These are phyloP conservation scores for Phytophthora sp. DNA, from an alignment of 352 stramenopile genomes.

Conservation along the genomic window DNA sequence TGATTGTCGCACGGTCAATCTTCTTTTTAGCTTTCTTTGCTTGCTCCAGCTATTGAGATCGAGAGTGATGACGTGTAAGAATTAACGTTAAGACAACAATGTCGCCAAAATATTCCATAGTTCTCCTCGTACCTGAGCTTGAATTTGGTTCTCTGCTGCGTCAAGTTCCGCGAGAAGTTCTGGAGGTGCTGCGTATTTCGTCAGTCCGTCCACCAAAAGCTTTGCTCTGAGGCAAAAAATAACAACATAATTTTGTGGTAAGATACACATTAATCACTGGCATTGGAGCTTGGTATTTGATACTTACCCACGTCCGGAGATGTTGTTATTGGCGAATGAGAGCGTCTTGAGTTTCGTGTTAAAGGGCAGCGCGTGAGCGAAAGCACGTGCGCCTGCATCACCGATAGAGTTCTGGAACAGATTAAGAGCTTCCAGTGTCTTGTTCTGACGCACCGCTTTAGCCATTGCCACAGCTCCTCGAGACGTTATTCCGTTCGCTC, in stretches of 20 bases:
- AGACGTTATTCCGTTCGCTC: slow-evolving; percentile 58
- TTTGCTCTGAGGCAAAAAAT: slow-evolving; percentile 34
- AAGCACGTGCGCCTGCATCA: slow-evolving; percentile 55
- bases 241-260: not conserved
- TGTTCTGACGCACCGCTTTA: slow-evolving; percentile 45
- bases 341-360: slow-evolving; percentile 66
- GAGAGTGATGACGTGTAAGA: not conserved
- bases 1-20: slow-evolving; percentile 55
- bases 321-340: slow-evolving; percentile 66
- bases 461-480: slow-evolving; percentile 50
- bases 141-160: slow-evolving; percentile 70
- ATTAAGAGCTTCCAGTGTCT: slow-evolving; percentile 66
- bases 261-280: not conserved
- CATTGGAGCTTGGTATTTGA: not conserved
- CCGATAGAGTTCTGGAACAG: slow-evolving; percentile 71
- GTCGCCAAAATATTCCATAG: not conserved
- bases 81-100: not conserved
- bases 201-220: slow-evolving; percentile 46
- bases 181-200: slow-evolving; percentile 59
- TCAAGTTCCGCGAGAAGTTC: slow-evolving; percentile 61
- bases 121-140: slow-evolving; percentile 49
- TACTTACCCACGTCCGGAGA: slow-evolving; percentile 56
- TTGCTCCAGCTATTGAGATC: slow-evolving; percentile 59
- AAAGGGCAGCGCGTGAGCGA: slow-evolving; percentile 64
- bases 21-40: slow-evolving; percentile 89